phyloP scores from a whole-genome alignment of 768 basidiomycete genomes.

The Boletus edulis region DNA sequence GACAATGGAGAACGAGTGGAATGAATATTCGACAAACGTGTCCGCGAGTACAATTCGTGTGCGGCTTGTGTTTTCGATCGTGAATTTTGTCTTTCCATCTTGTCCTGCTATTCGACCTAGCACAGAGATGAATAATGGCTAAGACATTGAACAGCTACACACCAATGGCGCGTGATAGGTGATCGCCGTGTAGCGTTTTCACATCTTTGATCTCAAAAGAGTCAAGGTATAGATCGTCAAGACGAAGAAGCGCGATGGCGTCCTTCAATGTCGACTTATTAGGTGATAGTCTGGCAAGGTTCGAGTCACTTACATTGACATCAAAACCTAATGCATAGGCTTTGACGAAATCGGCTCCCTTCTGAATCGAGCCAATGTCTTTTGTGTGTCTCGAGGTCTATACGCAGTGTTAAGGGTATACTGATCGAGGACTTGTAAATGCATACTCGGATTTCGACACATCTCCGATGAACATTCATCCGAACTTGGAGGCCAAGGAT shows the following conservation, averaged over 20 bases:
- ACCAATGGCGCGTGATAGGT: conserved; percentile 97
- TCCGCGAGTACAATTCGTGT: conserved; percentile 99
- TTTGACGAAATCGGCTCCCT: conserved; percentile 96
- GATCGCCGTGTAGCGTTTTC: conserved; percentile 96
- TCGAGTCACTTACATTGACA: conserved; percentile 67
- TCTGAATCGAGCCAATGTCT: conserved; percentile 90
- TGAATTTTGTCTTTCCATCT: conserved; percentile 98
- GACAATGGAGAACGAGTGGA: neutral
- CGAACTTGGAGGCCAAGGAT: conserved; percentile 92
- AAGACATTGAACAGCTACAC: conserved; percentile 10
- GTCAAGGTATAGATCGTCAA: conserved; percentile 97
- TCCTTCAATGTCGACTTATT: conserved; percentile 52
- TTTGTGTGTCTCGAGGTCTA: conserved; percentile 95
- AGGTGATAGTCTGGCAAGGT: neutral
- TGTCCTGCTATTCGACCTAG: conserved; percentile 96
- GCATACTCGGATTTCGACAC: conserved; percentile 90
- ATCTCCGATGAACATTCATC: conserved; percentile 90
- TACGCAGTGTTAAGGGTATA: conserved; percentile 1
- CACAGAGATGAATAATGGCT: conserved; percentile 5
- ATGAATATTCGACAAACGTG: conserved; percentile 57
- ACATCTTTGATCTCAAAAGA: conserved; percentile 99
- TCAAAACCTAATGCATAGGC: conserved; percentile 95
- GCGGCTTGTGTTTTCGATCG: conserved; percentile 94
- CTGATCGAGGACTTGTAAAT: neutral
- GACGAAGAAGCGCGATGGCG: conserved; percentile 87